Evolutionary conservation across 1,284 basidiomycete species (phyloP), one percentile per base, ranked within the genome.

Genomic region (Caloboletus firmus): DNA sequence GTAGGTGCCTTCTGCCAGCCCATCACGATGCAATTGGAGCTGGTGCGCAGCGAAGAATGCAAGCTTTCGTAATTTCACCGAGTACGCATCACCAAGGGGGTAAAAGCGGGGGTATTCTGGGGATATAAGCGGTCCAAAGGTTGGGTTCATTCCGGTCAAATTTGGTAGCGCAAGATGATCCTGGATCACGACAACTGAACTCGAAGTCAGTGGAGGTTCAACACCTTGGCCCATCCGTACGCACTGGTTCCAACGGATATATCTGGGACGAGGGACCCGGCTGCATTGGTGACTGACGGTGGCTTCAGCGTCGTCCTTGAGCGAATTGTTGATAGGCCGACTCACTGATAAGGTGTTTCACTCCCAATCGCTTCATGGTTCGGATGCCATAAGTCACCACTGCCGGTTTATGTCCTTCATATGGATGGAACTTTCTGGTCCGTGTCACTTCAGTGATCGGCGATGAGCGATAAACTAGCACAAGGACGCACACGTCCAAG

Each of bases 101-200:
- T 91, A 77, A 72, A 94, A 94, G 10, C 91, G 84, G 3, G 83
- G 76, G 55, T 84, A 74, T 31, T 76, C 68, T 1, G 77, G 73
- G 5, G 81, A 81, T 4, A 75, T 73, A 20, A 80, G 76, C 1
- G 87, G 87, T 17, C 90, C 90, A 46, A 91, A 81, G 4, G 92
- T 77, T 3, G 91, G 86, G 63, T 93, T 93, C 73, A 88, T 79
- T 4, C 88, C 88, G 0, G 86, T 82, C 24, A 94, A 65, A 57
- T 86, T 87, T 2, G 91, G 92, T 17, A 94, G 74, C 0, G 89
- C 89, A 44, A 94, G 71, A 64, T 94, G 91, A 69, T 94, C 91
- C 49, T 87, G 87, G 20, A 94, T 76, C 15, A 88, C 84, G 44
- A 93, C 87, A 61, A 94, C 89, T 91, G 52, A 5, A 36, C 12